Conservation (phyloP, 2,329 filamentous ascomycete genomes). For the Scedosporium boydii region DNA sequence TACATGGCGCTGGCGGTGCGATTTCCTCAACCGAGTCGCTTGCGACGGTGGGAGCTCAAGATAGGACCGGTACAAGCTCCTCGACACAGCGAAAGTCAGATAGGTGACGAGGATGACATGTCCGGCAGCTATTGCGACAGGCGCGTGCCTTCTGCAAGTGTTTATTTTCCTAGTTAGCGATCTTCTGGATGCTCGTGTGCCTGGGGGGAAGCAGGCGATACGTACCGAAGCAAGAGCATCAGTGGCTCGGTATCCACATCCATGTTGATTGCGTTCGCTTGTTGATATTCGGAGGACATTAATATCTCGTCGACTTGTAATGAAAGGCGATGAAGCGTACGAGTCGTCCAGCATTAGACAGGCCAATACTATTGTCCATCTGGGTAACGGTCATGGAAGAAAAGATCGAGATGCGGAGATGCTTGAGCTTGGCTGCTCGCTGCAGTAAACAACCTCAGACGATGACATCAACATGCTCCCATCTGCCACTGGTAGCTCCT, state of each 20-base stretch:
- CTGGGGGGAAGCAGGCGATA: too few relatives aligned
- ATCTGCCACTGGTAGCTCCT: background rate
- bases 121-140: slow-evolving; percentile 11
- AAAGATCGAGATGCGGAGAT: background rate
- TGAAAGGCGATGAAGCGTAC: too few relatives aligned
- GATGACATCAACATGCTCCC: background rate
- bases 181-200: too few relatives aligned
- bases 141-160: slow-evolving; percentile 8
- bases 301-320: too few relatives aligned
- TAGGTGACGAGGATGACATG: slow-evolving; percentile 12
- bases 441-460: background rate
- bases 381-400: background rate
- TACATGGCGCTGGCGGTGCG: slow-evolving; percentile 17
- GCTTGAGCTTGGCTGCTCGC: background rate
- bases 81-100: slow-evolving; percentile 13
- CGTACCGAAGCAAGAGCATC: too few relatives aligned
- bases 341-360: too few relatives aligned
- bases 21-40: slow-evolving; percentile 22
- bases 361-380: too few relatives aligned
- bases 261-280: too few relatives aligned
- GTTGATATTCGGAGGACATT: too few relatives aligned
- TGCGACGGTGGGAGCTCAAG: slow-evolving; percentile 22
- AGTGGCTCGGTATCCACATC: too few relatives aligned
- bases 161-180: background rate
- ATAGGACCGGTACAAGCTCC: slow-evolving; percentile 16